Percentiles rank a stretch among this genome's conserved stretches.
Evolutionary conservation across 805 yeast genomes (phyloP).

Genomic region (Isabelozyma heimii): DNA sequence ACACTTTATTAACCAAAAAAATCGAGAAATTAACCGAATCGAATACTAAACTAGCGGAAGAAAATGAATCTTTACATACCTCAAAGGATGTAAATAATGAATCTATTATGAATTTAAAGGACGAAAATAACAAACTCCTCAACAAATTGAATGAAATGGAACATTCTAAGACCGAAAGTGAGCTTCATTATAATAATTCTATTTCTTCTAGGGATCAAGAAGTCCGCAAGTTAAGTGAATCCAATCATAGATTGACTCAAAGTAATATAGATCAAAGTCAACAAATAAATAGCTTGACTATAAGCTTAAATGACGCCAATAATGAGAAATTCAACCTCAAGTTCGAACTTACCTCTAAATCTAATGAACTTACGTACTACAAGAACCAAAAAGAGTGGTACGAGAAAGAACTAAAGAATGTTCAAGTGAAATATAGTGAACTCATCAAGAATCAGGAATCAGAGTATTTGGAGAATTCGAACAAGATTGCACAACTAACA

Average conservation of each 20-base stretch:
- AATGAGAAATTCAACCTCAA: constrained; percentile 36
- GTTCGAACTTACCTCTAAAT: constrained; percentile 30
- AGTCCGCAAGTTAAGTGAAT: constrained; percentile 23
- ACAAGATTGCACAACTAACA: constrained; percentile 24
- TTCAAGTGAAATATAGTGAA: constrained; percentile 37
- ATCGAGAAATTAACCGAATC: constrained; percentile 15
- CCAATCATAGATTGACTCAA: constrained; percentile 25
- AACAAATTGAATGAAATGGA: constrained; percentile 14
- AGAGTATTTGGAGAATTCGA: constrained; percentile 27
- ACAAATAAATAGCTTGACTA: constrained; percentile 31
- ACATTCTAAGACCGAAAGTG: constrained; percentile 7
- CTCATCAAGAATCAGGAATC: constrained; percentile 37
- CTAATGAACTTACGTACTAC: constrained; percentile 32
- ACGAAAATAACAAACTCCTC: constrained; percentile 10
- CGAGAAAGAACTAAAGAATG: constrained; percentile 32
- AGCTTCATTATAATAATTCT: constrained; percentile 7
- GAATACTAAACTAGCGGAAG: constrained; percentile 16
- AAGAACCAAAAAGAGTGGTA: constrained; percentile 39
- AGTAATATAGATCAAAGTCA: constrained; percentile 36
- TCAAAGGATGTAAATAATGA: constrained; percentile 9
- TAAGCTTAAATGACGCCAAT: constrained; percentile 33
- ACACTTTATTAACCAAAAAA: constrained; percentile 16
- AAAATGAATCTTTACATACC: constrained; percentile 11
- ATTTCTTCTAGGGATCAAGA: constrained; percentile 18
- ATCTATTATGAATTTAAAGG: constrained; percentile 10